Base-by-base conservation (phyloP, 768 basidiomycete genomes). In the Kwoniella europaea region DNA sequence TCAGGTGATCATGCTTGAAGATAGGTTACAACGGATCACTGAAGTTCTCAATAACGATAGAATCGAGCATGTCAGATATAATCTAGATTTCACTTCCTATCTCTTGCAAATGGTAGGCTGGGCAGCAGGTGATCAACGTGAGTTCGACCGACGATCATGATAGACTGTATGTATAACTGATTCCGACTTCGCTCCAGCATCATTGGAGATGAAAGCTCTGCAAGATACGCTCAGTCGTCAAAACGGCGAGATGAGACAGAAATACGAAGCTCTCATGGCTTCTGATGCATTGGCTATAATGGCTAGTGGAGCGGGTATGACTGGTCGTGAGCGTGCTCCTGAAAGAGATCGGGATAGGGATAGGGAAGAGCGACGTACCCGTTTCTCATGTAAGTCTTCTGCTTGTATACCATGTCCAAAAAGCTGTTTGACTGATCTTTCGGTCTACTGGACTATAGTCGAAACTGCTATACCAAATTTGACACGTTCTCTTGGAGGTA, bases 1-100 rank as follows among this genome's bases (percentile, higher is more conserved):
- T 13, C 77, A 76, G 29, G 65, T 80, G 15, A 62, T 69, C 16
- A 53, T 41, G 4, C 68, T 80, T 20, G 79, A 80, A 57, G 75
- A 78, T 2, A 62, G 46, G 16, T 35, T 80, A 4, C 66, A 69
- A 15, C 59, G 64, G n/a, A 29, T 78, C 35, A 65, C 65, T 18
- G 69, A 72, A 18, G 42, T 71, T 2, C 50, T 80, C 10, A 70
- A 72, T 20, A 53, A 58, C 9, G 77, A 80, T 41, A 56, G 79
- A 15, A 55, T 78, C 10, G 79, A 78, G 3, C 67, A 73, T 50
- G 73, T 74, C 1, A 41, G 76, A 24, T 59, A 67, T 27, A 72
- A 68, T 42, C 55, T 80, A 16, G 76, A 80, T 42, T 62, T 71
- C 9, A 65, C 74, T 5, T 71, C 76, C 13, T 71, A 73, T 54